Base-by-base conservation (phyloP, 2,329 filamentous ascomycete genomes). In the Ophiostoma australiae region DNA sequence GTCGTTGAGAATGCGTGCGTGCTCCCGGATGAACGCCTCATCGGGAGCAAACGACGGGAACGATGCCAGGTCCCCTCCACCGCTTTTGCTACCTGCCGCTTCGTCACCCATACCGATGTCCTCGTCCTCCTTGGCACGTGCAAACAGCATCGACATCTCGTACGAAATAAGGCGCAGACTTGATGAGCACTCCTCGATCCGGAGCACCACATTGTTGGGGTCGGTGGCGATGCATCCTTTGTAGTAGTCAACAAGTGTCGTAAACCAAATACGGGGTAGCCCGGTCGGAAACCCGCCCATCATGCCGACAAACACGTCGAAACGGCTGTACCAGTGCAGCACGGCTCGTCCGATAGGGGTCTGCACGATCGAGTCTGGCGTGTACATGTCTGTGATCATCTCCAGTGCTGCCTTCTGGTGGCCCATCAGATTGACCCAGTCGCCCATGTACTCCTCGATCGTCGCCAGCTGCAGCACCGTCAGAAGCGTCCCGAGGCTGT, bases 391-490 rank as follows among this genome's bases (percentile, higher is more conserved):
- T 1, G 86, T 90, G 66, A 98, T 82, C 76, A 98, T 90, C 74
- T 92, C 88, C 77, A 91, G 88, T 0, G 95, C 95, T 13, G 94
- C 95, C 77, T 91, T 93, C 78, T 97, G 94, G 78, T 98, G 95
- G 31, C 93, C 92, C 80, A 95, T 90, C 20, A 98, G 84, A 76
- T 96, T 97, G 70, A 96, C 88, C 93, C 93, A 98, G 78, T 99
- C 95, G 15, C 95, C 95, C 66, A 98, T 85, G 76, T 93, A 96
- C 80, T 98, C 95, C 93, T 99, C 95, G 71, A 97, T 95, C 3
- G 92, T 96, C 70, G 94, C 93, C 68, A 98, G 86, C 76, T 98
- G 94, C 61, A 99, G 82, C 27, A 98, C 94, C 0, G 94, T 96
- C 72, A 97, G 79, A 41, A 98, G 83, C 0, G 90, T 97, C 7